Evolutionary conservation across 1,139 yeast genomes (phyloP).

Genomic region (Kodamaea derodonti): DNA sequence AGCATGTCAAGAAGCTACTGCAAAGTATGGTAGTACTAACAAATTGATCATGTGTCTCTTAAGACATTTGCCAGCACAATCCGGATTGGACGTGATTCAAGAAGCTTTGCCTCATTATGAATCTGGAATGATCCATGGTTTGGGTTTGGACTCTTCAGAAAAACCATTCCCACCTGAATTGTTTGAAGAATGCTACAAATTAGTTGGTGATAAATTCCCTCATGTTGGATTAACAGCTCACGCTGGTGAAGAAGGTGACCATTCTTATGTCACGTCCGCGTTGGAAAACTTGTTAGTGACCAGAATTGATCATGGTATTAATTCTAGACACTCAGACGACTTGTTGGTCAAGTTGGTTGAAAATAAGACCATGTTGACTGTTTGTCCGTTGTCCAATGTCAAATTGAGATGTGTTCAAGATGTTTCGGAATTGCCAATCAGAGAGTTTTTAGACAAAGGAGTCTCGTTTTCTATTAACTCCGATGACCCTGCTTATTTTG

Average conservation of each 20-base stretch:
- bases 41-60: constrained; percentile 76
- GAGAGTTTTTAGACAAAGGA: constrained; percentile 50
- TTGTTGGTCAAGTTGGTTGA: constrained; percentile 54
- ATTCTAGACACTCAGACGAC: constrained; percentile 50
- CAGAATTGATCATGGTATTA: constrained; percentile 78
- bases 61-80: constrained; percentile 62
- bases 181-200: constrained; percentile 57
- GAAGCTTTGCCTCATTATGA: constrained; percentile 48
- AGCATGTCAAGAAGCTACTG: constrained; percentile 59
- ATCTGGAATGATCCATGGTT: constrained; percentile 59
- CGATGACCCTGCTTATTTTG: constrained; percentile 86
- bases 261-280: constrained; percentile 54
- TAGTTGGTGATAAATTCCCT: constrained; percentile 44
- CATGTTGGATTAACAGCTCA: constrained; percentile 68
- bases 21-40: constrained; percentile 56
- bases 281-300: constrained; percentile 56
- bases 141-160: constrained; percentile 77
- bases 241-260: constrained; percentile 86
- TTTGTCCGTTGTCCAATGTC: constrained; percentile 76
- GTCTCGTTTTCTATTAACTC: constrained; percentile 77
- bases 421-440: constrained; percentile 62
- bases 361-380: constrained; percentile 53
- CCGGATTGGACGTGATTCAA: constrained; percentile 55
- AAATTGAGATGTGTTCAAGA: constrained; percentile 69
- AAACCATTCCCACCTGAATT: constrained; percentile 69